Conservation (phyloP, 2,329 filamentous ascomycete genomes). For the Alternaria burnsii region DNA sequence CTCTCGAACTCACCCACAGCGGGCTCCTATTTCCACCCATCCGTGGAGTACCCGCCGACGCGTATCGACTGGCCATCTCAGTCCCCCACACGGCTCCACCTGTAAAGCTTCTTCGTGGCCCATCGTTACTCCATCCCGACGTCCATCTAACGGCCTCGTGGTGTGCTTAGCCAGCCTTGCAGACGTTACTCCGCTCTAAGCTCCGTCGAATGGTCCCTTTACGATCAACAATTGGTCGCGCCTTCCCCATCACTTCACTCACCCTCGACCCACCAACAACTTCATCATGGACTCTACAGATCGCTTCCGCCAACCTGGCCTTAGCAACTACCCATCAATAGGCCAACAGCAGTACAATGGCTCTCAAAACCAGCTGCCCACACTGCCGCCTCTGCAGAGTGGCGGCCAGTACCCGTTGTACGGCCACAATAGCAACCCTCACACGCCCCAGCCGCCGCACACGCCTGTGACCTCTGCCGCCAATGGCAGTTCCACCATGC, state of each 20-base stretch:
- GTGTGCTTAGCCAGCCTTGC: conserved; percentile 35
- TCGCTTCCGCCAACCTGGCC: conserved; percentile 48
- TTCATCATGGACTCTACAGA: conserved; percentile 45
- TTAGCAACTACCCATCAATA: conserved; percentile 45
- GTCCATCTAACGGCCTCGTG: conserved; percentile 35
- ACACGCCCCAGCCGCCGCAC: conserved; percentile 49
- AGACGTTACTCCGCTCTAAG: conserved; percentile 30
- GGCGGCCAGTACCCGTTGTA: conserved; percentile 45
- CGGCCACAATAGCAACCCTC: conserved; percentile 49
- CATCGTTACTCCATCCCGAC: conserved; percentile 37
- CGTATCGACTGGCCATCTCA: conserved; percentile 33
- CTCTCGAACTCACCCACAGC: conserved; percentile 24
- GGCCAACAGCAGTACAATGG: conserved; percentile 43
- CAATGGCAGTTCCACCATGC: conserved; percentile 42
- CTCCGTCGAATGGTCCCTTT: conserved; percentile 44
- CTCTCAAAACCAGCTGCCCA: conserved; percentile 43
- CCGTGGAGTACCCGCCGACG: conserved; percentile 33
- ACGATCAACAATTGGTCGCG: conserved; percentile 45
- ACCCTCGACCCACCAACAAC: conserved; percentile 18
- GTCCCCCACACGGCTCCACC: conserved; percentile 48
- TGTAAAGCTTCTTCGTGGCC: conserved; percentile 42
- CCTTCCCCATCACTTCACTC: conserved; percentile 29
- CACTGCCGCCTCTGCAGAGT: conserved; percentile 48
- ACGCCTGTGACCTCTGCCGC: conserved; percentile 47
- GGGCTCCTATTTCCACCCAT: conserved; percentile 31